Evolutionary conservation across 306 rosid genomes (phyloP).

Genomic region (Glycine soja): DNA sequence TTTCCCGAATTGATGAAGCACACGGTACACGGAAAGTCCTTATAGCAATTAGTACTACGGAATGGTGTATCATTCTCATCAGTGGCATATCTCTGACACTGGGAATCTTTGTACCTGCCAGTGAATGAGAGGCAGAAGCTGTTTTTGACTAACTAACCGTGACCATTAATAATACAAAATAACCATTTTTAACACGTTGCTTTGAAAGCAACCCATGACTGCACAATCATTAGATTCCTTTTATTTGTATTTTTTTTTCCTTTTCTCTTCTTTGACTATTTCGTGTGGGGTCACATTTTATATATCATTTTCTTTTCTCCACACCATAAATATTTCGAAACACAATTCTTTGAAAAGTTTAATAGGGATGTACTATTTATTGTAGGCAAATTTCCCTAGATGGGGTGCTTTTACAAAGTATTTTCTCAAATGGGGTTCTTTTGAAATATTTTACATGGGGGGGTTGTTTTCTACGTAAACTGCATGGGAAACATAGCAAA

Average conservation of each 20-base stretch:
- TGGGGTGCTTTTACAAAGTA: too few species aligned
- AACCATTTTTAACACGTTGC: conserved; percentile 40
- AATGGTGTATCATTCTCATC: conserved; percentile 48
- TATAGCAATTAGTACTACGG: too few species aligned
- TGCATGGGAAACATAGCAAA: too few species aligned
- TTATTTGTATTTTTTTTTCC: not conserved
- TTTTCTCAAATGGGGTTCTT: too few species aligned
- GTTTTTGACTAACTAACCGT: conserved; percentile 55
- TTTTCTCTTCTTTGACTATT: not conserved
- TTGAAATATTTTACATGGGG: too few species aligned
- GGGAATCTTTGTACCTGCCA: conserved; percentile 47
- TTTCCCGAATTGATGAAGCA: conserved; percentile 47
- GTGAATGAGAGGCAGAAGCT: conserved; percentile 41
- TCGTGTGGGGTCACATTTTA: not conserved
- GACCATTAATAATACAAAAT: conserved; percentile 30
- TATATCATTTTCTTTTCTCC: not conserved
- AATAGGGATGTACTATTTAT: too few species aligned
- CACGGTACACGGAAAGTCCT: conserved; percentile 57
- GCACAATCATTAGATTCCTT: conserved; percentile 41
- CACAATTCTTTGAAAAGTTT: not conserved
- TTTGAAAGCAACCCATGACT: conserved; percentile 54
- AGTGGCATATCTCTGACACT: conserved; percentile 53
- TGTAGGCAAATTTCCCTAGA: too few species aligned
- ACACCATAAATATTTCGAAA: not conserved
- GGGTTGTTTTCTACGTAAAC: too few species aligned